Base-by-base conservation (phyloP, 2,329 filamentous ascomycete genomes). In the Fusarium pseudograminearum region DNA sequence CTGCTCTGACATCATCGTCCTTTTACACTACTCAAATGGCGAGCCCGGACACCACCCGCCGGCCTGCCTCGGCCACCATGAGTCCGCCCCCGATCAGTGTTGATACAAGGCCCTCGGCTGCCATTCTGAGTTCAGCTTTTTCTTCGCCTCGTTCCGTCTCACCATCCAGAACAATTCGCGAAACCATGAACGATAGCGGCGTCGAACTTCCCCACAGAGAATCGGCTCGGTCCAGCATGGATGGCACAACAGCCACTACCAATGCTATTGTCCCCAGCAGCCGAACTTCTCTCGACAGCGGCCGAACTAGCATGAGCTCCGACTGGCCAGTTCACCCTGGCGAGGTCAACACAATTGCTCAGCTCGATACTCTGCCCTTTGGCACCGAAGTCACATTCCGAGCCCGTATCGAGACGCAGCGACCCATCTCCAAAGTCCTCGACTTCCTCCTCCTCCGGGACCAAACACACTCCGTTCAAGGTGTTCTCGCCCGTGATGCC, bases 381-480 rank as follows among this genome's bases (percentile, higher is more conserved):
- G 81, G 80, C 44, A 79, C 78, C 20, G 78, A 80, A 50, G 79
- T 83, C 50, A 81, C 78, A 54, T 82, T 83, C 63, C 77, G 81
- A 58, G 81, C 80, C 38, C 78, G 80, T 47, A 81, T 81, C 41
- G 75, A 80, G 67, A 93, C 94, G 59, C 85, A 96, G 61, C 89
- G 94, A 47, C 91, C 91, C 73, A 87, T 97, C 82, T 95, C 93
- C 76, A 87, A 92, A 73, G 91, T 92, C 71, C 84, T 97, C 34
- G 92, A 93, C 74, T 97, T 97, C 79, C 83, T 97, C 44, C 87
- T 97, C 61, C 91, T 97, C 76, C 90, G 94, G 57, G 93, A 97
- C 80, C 91, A 94, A 80, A 89, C 92, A 15, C 85, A 87, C 70
- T 96, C 93, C 26, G 88, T 97, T 53, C 94, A 98, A 79, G 94